Evolutionary conservation across 352 stramenopile species (phyloP), one percentile per base, ranked within the genome.

Genomic region (Phytophthora hybrid): DNA sequence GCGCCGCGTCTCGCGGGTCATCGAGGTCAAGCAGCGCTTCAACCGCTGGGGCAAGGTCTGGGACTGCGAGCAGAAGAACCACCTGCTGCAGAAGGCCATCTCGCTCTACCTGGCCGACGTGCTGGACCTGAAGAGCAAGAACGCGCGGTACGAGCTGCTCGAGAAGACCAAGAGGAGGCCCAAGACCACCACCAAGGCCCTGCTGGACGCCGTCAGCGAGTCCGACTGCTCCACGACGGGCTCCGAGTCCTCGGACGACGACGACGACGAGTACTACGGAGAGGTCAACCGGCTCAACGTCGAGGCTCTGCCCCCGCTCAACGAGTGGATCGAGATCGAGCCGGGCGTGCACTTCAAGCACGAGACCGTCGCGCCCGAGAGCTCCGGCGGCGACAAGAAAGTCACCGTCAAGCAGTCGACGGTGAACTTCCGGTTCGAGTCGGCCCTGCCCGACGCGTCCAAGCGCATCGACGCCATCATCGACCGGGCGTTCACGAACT

Each of bases 41-140:
- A 81, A 75, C 46, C 39, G 59, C 29, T 76, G 61, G 44, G 81
- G 81, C 26, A 82, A 84, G 49, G 62, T 85, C 59, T 76, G 73
- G 46, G 76, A 83, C 63, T 73, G 81, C 29, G 70, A 87, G 8
- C 65, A 85, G 55, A 76, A 87, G 58, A 84, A 84, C 51, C 60
- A 84, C 26, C 63, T 92, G 56, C 69, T 92, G 29, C 78, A 88
- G 66, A 88, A 86, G 62, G 84, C 84, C 59, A 83, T 91, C 63
- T 67, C 78, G 11, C 46, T 83, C 44, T 81, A 88, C 59, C 52
- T 91, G 53, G 70, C 75, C n/a, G 73, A 80, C 39, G 68, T 78
- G 31, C 67, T 88, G 13, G 63, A 79, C 29, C 74, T 91, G 19
- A 72, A 78, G 39, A 76, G 66, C 32, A 82, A 78, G 53, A 70